Base-by-base conservation (phyloP, 495 filamentous ascomycete genomes). In the Sporormia fimetaria region DNA sequence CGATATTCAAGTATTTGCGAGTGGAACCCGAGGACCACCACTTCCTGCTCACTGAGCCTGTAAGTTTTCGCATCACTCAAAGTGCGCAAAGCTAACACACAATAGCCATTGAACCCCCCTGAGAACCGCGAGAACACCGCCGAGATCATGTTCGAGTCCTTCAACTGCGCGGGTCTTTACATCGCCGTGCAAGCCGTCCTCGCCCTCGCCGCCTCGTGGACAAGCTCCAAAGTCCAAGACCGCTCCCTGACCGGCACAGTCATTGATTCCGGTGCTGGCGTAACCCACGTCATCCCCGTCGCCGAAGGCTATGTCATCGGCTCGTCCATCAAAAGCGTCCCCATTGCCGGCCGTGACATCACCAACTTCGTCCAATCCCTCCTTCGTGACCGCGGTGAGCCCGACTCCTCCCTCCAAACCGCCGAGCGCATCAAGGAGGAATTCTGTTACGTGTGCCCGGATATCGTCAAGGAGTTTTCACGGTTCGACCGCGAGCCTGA, bases 71-170 rank as follows among this genome's bases (percentile, higher is more conserved):
- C n/a, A n/a, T n/a, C n/a, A n/a, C n/a, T n/a, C n/a, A n/a, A n/a
- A n/a, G n/a, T 8, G 25, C 10, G 16, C n/a, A 6, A 11, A 8
- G 24, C 32, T 54, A 38, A 42, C 39, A 30, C 6, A 14, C 32
- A 21, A 26, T 52, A 95, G 84, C 92, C 90, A 42, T 72, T 96
- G 44, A 96, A 98, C 64, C 90, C 90, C 18, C 90, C 90, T 14
- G 90, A 98, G 68, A 95, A 95, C 63, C 87, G 90, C 50, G 90
- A 98, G 62, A 95, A 95, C 62, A 96, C 90, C 15, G 90, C 90
- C 61, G 90, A 98, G 61, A 96, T 98, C 64, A 94, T 98, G 81
- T 98, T 98, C 67, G 90, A 98, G 58, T 94, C 88, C 12, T 98
- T 96, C 70, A 98, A 98, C 63, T 96, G 90, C 65, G 87, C 90